Conservation (phyloP, 2,329 filamentous ascomycete species). For the Fusarium compactum region DNA sequence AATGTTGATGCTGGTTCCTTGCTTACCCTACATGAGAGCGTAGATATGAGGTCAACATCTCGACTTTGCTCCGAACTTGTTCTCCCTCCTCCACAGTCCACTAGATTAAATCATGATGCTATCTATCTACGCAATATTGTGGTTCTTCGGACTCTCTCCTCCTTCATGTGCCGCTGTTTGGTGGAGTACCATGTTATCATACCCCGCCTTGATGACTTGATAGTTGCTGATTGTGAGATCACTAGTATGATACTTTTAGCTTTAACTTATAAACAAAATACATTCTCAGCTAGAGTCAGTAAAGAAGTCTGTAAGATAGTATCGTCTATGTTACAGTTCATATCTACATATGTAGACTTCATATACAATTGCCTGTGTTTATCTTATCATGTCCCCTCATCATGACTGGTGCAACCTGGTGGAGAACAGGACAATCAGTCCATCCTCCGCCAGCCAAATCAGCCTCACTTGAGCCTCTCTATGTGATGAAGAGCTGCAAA, state of each 20-base stretch:
- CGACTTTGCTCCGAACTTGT: not conserved
- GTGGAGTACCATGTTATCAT: conserved; percentile 6
- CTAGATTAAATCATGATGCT: not conserved
- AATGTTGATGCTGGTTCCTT: not conserved
- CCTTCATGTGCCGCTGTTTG: not conserved
- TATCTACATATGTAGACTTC: not conserved
- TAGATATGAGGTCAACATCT: conserved; percentile 1
- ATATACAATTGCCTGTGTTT: not conserved
- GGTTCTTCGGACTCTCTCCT: conserved; percentile 9
- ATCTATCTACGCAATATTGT: not conserved
- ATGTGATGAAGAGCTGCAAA: not conserved
- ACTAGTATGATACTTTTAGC: not conserved
- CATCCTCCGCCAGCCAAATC: not conserved
- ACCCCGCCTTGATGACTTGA: not conserved
- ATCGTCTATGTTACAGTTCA: not conserved
- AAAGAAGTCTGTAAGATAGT: not conserved
- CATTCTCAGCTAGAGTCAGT: not conserved
- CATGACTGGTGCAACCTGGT: conserved; percentile 10
- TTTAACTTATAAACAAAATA: not conserved
- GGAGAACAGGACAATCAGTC: conserved; percentile 12
- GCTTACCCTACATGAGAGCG: conserved; percentile 7
- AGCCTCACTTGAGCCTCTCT: conserved; percentile 5
- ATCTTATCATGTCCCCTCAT: conserved; percentile 1
- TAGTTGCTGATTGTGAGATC: not conserved
- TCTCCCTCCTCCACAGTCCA: not conserved